Base-by-base conservation (phyloP, 2,329 filamentous ascomycete genomes). In the Ampelomyces quisqualis region DNA sequence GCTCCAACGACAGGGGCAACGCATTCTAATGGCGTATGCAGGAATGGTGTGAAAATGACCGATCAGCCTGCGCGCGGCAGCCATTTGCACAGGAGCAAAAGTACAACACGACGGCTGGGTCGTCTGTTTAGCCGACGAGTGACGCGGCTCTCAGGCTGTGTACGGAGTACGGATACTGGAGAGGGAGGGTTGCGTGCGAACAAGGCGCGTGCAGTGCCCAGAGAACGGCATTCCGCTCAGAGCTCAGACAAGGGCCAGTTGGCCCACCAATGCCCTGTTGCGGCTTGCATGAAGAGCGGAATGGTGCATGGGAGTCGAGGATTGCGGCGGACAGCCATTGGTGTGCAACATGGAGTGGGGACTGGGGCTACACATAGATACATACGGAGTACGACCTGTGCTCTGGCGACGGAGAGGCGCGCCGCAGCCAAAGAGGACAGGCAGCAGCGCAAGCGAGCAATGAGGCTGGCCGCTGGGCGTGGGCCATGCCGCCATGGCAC, bases 211-310 rank as follows among this genome's bases (percentile, higher is more conserved):
- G 35, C 35, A 36, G 36, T 34, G 34, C 28, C 10, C 15, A 7
- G n/a, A 13, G 19, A 11, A 5, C 13, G 17, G 40, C 29, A 40
- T 29, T 34, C 31, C 34, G 40, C 36, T 41, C 51, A 40, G 26
- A 37, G 40, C n/a, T n/a, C n/a, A n/a, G n/a, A n/a, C n/a, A 40
- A 52, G 54, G 54, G 49, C 53, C 51, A 49, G 38, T n/a, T 32
- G 51, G 52, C 53, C 55, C 54, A 52, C 46, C 45, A 37, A 42
- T 33, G 30, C n/a, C 20, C 19, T 13, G n/a, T n/a, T n/a, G n/a
- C n/a, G n/a, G n/a, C n/a, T n/a, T n/a, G n/a, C n/a, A n/a, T n/a
- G 13, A 20, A 15, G 27, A 26, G 27, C 40, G 38, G 45, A 35
- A 35, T 24, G 22, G n/a, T 24, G 22, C 9, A n/a, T n/a, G 22